Evolutionary conservation across 805 yeast species (phyloP).

Genomic region (Candida quercuum): DNA sequence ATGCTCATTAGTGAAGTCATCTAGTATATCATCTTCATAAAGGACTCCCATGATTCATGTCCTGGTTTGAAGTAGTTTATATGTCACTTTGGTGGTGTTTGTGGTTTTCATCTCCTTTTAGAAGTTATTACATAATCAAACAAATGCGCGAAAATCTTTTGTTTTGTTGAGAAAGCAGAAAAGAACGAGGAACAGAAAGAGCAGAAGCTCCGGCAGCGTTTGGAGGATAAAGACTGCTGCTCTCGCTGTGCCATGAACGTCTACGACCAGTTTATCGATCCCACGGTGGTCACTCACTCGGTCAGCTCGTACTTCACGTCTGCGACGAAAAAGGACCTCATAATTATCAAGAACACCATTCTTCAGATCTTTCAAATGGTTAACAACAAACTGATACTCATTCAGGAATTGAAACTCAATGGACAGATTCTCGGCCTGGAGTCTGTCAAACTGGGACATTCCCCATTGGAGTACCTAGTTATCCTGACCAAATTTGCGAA

Average conservation of each 20-base stretch:
- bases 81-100: no score
- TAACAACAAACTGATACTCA: conserved; percentile 29
- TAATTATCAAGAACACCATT: conserved; percentile 66
- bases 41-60: no score
- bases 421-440: conserved; percentile 63
- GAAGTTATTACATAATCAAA: no score
- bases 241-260: conserved; percentile 75
- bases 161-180: no score
- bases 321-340: conserved; percentile 39
- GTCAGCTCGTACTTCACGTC: conserved; percentile 46
- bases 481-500: conserved; percentile 74
- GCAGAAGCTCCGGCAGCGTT: no score
- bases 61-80: no score
- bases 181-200: no score
- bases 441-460: conserved; percentile 43
- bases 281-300: conserved; percentile 65
- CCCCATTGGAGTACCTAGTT: conserved; percentile 52
- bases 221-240: no score
- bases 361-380: conserved; percentile 31
- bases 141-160: no score
- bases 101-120: no score
- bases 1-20: no score
- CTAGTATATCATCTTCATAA: no score
- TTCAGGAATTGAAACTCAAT: conserved; percentile 64
- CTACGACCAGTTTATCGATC: conserved; percentile 70